Base-by-base conservation (phyloP, 768 basidiomycete genomes). In the Podaxis rugospora region DNA sequence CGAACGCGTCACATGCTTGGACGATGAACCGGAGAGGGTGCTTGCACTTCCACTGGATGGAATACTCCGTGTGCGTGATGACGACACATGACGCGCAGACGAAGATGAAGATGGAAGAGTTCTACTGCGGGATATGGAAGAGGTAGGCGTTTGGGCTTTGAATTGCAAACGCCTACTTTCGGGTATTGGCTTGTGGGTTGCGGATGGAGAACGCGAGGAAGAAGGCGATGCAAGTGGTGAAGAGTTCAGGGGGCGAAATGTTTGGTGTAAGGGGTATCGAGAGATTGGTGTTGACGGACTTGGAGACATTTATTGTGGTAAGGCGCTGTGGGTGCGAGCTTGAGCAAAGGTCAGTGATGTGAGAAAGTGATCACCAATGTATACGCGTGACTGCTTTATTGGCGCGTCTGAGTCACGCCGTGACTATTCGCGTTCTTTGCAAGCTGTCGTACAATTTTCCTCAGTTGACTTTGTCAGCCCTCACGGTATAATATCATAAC, bases 141-240 rank as follows among this genome's bases (percentile, higher is more conserved):
- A 42, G 40, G 54, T 39, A 37, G 56, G 6, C 6, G 57, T 54
- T 25, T 46, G 59, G 4, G 58, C 44, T 47, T 54, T 60, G 46
- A 60, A 60, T 47, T 60, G 59, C 10, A 53, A 46, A 27, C 52
- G 51, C 25, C 59, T 44, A 14, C 42, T 52, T 18, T 46, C 52
- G 23, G 42, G 36, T 16, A 37, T 16, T 70, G 54, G 69, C 71
- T 4, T 76, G 65, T 0, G 67, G 63, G 25, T 65, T 67, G 2
- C 75, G 32, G 78, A 77, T 3, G 85, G 84, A 0, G 78, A 73
- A 36, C 66, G 77, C 44, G 66, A 73, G 2, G 71, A 70, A 36
- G 62, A 67, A 4, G 79, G 76, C 27, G 80, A 78, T 0, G 78
- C 81, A 3, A 86, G 76, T 0, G 84, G 85, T 0, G 85, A 87